These are phyloP conservation scores for Jimgerdemannia lactiflua DNA, from an alignment of 192 early-diverging fungal genomes.

Conservation along the genomic window DNA sequence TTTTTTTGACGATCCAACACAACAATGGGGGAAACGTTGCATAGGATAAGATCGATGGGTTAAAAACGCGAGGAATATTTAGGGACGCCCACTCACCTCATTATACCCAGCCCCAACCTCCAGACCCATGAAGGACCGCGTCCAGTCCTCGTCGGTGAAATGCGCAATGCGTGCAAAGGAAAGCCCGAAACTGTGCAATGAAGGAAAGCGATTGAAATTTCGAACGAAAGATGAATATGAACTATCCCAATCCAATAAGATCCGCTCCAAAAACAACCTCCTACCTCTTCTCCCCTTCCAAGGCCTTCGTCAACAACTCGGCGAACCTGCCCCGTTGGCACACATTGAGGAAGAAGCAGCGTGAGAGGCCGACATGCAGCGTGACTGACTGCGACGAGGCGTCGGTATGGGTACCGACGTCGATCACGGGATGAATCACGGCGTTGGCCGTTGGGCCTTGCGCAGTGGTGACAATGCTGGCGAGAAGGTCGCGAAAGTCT, in stretches of 20 bases:
- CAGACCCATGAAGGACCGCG: constrained; percentile 40
- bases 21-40: no score
- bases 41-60: no score
- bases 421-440: constrained; percentile 1
- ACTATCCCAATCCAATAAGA: no score
- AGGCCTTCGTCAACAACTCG: constrained; percentile 15
- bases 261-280: neutral
- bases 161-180: constrained; percentile 25
- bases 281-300: constrained; percentile 13
- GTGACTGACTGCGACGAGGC: neutral
- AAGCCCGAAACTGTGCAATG: no score
- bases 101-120: no score
- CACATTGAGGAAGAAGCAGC: constrained; percentile 46
- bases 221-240: no score
- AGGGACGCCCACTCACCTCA: no score
- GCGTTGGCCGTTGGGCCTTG: neutral
- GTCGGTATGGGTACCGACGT: neutral
- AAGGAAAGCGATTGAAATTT: no score
- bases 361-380: constrained; percentile 44
- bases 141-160: constrained; percentile 44
- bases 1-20: no score
- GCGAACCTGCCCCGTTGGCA: constrained; percentile 40
- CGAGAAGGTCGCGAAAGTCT: constrained; percentile 10
- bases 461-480: constrained; percentile 2
- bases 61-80: no score